Evolutionary conservation across 768 basidiomycete genomes (phyloP).

Genomic region (Tubosaeta brunneosetosa): DNA sequence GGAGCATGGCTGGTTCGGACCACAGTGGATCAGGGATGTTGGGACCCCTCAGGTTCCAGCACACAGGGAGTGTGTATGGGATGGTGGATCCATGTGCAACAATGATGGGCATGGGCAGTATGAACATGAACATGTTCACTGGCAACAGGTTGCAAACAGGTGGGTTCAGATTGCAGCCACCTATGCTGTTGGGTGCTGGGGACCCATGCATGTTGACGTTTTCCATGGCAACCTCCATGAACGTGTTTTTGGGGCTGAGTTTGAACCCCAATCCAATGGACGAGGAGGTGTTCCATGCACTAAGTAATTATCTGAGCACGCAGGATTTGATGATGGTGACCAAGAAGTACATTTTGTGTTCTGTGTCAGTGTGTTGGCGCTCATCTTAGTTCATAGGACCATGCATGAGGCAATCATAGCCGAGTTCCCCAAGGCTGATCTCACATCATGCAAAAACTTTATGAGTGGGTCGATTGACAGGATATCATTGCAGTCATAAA

Average conservation of each 20-base stretch:
- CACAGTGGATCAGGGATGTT: slow-evolving; percentile 56
- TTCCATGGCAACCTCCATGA: slow-evolving; percentile 83
- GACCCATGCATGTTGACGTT: slow-evolving; percentile 78
- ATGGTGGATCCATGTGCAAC: slow-evolving; percentile 58
- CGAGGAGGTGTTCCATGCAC: slow-evolving; percentile 79
- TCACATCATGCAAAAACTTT: slow-evolving; percentile 79
- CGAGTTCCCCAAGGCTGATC: slow-evolving; percentile 92
- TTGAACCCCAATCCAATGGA: slow-evolving; percentile 76
- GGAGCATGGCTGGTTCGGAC: slow-evolving; percentile 68
- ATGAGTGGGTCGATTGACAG: slow-evolving; percentile 92
- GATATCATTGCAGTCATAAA: slow-evolving; percentile 67
- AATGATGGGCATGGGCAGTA: slow-evolving; percentile 49
- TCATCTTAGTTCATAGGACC: slow-evolving; percentile 47
- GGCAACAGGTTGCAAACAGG: slow-evolving; percentile 55
- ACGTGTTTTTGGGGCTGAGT: slow-evolving; percentile 78
- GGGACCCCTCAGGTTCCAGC: slow-evolving; percentile 57
- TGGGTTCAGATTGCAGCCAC: slow-evolving; percentile 45
- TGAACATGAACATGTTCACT: slow-evolving; percentile 57
- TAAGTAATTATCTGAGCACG: slow-evolving; percentile 81
- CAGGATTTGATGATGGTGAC: slow-evolving; percentile 96
- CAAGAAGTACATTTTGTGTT: slow-evolving; percentile 70
- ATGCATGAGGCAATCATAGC: slow-evolving; percentile 83
- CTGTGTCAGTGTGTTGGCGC: slow-evolving; percentile 5
- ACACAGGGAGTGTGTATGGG: slow-evolving; percentile 73
- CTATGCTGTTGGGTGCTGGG: slow-evolving; percentile 43